These are phyloP conservation scores for Obelidium mucronatum DNA, from an alignment of 192 early-diverging fungal genomes.

Conservation along the genomic window DNA sequence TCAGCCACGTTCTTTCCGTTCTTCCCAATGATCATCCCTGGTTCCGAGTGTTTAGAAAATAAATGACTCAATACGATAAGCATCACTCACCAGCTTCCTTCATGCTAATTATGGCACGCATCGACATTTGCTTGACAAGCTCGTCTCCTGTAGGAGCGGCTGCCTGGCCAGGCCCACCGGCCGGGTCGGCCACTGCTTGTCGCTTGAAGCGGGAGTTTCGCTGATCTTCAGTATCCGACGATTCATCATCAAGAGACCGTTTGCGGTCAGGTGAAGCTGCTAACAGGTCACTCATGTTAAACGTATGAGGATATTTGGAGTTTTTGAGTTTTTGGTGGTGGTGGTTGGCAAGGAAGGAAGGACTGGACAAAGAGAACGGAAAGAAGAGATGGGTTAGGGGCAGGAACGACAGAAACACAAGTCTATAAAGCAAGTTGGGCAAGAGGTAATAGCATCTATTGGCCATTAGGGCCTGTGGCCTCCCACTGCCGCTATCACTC, in stretches of 20 bases:
- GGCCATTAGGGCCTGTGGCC: too few relatives aligned
- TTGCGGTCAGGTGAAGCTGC: constrained; percentile 49
- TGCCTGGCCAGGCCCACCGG: not conserved
- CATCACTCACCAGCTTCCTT: constrained; percentile 78
- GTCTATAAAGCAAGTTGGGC: not conserved
- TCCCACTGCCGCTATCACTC: too few relatives aligned
- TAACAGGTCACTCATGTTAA: constrained; percentile 8
- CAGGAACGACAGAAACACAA: not conserved
- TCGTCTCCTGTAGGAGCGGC: not conserved
- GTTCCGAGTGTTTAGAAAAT: not conserved
- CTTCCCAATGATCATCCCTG: constrained; percentile 67
- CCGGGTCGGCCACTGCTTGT: constrained; percentile 39
- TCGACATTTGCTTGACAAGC: constrained; percentile 53
- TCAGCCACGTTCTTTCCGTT: constrained; percentile 90
- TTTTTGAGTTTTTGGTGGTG: not conserved
- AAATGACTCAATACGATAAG: not conserved
- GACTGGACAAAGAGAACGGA: not conserved
- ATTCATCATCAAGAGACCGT: constrained; percentile 48
- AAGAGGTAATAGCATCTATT: too few relatives aligned
- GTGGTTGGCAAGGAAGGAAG: not conserved
- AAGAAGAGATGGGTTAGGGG: not conserved
- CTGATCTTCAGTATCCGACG: constrained; percentile 40
- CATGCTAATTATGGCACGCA: constrained; percentile 90
- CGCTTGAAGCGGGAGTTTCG: constrained; percentile 44
- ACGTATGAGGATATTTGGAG: not conserved